phyloP scores from a whole-genome alignment of 2,329 filamentous ascomycete species.

The Atkinsonella texensis region DNA sequence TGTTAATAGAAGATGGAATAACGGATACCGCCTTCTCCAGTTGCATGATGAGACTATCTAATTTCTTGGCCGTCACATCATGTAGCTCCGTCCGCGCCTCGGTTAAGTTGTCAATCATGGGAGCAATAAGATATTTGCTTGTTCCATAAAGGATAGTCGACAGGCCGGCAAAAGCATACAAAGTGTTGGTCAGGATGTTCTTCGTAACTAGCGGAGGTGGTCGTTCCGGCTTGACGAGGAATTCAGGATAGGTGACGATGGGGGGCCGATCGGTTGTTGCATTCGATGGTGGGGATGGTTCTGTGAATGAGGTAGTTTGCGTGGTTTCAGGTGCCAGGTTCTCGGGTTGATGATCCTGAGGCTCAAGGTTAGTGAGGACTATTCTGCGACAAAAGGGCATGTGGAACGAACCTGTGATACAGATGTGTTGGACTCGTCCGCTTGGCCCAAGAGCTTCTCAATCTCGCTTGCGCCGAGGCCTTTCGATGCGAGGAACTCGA shows the following conservation, averaged over 20 bases:
- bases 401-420: conserved; percentile 10
- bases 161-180: conserved; percentile 45
- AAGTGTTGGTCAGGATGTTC: conserved; percentile 42
- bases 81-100: conserved; percentile 41
- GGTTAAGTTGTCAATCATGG: conserved; percentile 42
- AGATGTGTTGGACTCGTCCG: conserved; percentile 7
- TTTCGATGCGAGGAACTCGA: conserved; percentile 65
- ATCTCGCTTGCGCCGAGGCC: conserved; percentile 59
- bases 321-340: background rate
- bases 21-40: conserved; percentile 49
- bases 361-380: background rate
- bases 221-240: conserved; percentile 43
- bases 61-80: conserved; percentile 32
- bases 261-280: conserved; percentile 35
- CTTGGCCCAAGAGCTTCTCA: conserved; percentile 44
- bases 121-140: conserved; percentile 55
- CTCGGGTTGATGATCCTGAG: background rate
- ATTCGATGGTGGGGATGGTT: conserved; percentile 14
- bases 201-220: conserved; percentile 52
- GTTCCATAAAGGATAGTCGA: conserved; percentile 59
- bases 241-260: conserved; percentile 60
- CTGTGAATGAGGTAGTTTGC: conserved; percentile 3
- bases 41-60: conserved; percentile 33
- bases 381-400: conserved; percentile 1
- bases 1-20: conserved; percentile 30